Evolutionary conservation across 1,139 yeast species (phyloP), one percentile per base, ranked within the genome.

Genomic region (Saccharomyces hybrid): DNA sequence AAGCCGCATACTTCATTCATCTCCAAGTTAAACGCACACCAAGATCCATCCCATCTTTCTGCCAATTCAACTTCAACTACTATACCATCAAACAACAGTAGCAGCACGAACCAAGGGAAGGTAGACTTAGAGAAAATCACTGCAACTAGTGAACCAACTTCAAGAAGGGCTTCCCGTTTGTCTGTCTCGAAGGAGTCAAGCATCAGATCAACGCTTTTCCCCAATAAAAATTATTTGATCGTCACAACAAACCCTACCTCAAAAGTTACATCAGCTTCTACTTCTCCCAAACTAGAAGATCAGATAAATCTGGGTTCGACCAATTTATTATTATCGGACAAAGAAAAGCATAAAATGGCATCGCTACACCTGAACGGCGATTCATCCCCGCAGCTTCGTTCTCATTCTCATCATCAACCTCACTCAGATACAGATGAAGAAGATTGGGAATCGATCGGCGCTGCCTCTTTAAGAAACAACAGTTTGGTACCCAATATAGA

Each of bases 371-470:
- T 41, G 27, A 16, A 28, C 21, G 41, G 16, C 8, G 28, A 47
- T 19, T 27, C 41, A 21, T 42, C 49, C 11, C 21, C 42, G 38
- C 16, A 48, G 48, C 9, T 38, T 47, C 11, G 41, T 31, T 14
- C 16, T 29, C 26, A 38, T 47, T 29, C 53, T 34, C 19, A 19
- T 41, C 21, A 51, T n/a, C 29, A 51, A 19, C 49, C 59, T 34
- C 67, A 67, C 52, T 69, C 73, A 12, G 84, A 88, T 64, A 88
- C 96, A 0, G 98, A 90, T 71, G 97, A 91, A 67, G 98, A 90
- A 69, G 97, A 90, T 71, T 90, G 98, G 98, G 88, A 84, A 59
- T 75, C 89, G 0, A 85, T 90, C 53, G 97, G 97, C 1, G 89
- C 97, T 0, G 85, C 78, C 50, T 72, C 78, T 49, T 70, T 84